phyloP scores from a whole-genome alignment of 2,329 filamentous ascomycete species.

The Coniella vitis region DNA sequence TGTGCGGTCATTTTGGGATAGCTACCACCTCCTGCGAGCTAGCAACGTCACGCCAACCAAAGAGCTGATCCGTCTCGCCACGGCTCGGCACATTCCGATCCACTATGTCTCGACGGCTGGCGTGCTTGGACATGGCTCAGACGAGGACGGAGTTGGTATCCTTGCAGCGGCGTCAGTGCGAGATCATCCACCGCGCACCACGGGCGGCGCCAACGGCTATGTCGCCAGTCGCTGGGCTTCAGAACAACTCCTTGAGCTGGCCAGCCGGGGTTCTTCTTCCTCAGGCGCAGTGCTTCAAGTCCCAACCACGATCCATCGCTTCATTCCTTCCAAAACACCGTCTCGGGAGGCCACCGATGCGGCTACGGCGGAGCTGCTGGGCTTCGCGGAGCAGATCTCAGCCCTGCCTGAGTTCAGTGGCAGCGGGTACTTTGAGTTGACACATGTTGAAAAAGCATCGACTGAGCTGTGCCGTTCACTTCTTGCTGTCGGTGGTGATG shows the following conservation, averaged over 20 bases:
- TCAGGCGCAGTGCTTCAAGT: not conserved
- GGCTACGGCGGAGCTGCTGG: no score
- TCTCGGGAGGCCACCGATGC: not conserved
- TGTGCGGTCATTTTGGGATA: conserved; percentile 29
- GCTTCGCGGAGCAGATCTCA: no score
- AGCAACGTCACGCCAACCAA: conserved; percentile 31
- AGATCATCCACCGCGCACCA: not conserved
- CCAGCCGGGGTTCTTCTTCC: no score
- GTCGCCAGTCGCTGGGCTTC: not conserved
- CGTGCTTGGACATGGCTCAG: not conserved
- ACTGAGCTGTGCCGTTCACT: no score
- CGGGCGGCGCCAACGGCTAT: not conserved
- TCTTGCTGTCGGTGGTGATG: no score
- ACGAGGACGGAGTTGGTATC: not conserved
- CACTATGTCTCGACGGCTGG: conserved; percentile 25
- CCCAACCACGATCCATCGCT: no score
- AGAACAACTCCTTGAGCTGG: not conserved
- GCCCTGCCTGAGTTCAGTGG: no score
- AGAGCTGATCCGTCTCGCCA: conserved; percentile 26
- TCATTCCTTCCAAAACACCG: not conserved
- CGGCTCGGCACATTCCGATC: conserved; percentile 19
- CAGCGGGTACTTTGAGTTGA: no score
- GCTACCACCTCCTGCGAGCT: conserved; percentile 27
- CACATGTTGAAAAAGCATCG: no score
- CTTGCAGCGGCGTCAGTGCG: not conserved